Evolutionary conservation across 306 rosid genomes (phyloP), one percentile per base, ranked within the genome.

Genomic region (Coriaria nepalensis): DNA sequence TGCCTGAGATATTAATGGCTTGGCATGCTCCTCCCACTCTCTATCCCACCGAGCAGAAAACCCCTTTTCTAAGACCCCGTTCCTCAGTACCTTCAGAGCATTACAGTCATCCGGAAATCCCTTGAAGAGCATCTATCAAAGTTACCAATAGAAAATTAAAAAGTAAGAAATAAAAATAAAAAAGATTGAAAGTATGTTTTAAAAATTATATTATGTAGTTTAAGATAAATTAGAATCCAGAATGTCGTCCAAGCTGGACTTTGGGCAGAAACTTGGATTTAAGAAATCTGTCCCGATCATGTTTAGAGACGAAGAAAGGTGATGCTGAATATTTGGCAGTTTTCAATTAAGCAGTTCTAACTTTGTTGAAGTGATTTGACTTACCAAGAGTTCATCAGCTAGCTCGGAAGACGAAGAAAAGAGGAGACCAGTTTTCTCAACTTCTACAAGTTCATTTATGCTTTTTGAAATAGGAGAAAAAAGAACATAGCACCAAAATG

Each of bases 1-100:
- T 74, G 64, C 97, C 97, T 88, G 60, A 4, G 62, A 60, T 77
- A 88, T 72, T 45, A 88, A 59, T 10, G 82, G 83, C 68, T 83
- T 83, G 53, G 95, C 97, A 66, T 83, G 82, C 45, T 77, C 80
- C 63, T 83, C 96, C 96, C 97, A 88, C 67, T 76, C 97, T 20
- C 78, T 59, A 65, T 70, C 54, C 97, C 97, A 88, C 49, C 75
- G 81, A 20, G 78, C 59, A 40, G 88, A 86, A 35, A 77, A 81
- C 56, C 83, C 66, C 13, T 67, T 78, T 70, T 81, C 90, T 48
- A 81, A 33, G 36, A 81, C 80, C 49, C 93, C 93, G 33, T 73
- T 45, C 59, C 68, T 76, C 12, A 88, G 79, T 41, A 52, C 68
- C 60, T 72, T 73, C 47, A 88, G 40, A 38, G 72, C 61, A 66